A percentile compares a stretch with the other conserved stretches of the same genome.
Conservation (phyloP, 2,329 filamentous ascomycete species). For the Fusarium metavorans region DNA sequence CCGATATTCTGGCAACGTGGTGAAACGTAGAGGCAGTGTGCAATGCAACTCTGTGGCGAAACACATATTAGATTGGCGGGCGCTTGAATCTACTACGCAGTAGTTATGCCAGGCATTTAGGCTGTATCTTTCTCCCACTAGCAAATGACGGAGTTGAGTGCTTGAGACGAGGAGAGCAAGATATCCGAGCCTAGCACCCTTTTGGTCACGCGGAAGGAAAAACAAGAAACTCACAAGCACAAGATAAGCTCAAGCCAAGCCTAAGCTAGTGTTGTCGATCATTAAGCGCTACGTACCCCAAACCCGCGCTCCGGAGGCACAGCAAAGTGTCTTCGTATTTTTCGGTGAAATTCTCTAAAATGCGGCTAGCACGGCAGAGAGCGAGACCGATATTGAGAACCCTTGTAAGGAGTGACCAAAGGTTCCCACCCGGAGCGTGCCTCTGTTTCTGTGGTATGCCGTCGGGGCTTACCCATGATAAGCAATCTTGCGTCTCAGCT, state of each 20-base stretch:
- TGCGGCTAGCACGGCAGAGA: conserved; percentile 33
- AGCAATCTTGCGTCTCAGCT: neutral
- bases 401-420: neutral
- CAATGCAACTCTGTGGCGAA: conserved; percentile 3
- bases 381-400: neutral
- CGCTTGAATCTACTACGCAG: neutral
- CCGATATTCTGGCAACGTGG: conserved; percentile 1
- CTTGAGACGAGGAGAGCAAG: neutral
- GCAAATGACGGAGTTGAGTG: neutral
- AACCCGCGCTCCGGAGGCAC: neutral
- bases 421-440: neutral
- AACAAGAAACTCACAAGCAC: neutral
- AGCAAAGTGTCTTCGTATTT: neutral
- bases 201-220: neutral
- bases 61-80: neutral
- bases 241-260: conserved; percentile 23
- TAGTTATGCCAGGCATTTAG: neutral
- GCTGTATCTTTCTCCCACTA: neutral
- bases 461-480: neutral
- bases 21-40: neutral
- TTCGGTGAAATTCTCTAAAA: neutral
- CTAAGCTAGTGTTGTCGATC: conserved; percentile 19
- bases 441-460: conserved; percentile 7
- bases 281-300: neutral
- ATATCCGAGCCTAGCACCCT: neutral